Evolutionary conservation across 345 rosid species (phyloP), one percentile per base, ranked within the genome.

Genomic region (Pistacia atlantica): DNA sequence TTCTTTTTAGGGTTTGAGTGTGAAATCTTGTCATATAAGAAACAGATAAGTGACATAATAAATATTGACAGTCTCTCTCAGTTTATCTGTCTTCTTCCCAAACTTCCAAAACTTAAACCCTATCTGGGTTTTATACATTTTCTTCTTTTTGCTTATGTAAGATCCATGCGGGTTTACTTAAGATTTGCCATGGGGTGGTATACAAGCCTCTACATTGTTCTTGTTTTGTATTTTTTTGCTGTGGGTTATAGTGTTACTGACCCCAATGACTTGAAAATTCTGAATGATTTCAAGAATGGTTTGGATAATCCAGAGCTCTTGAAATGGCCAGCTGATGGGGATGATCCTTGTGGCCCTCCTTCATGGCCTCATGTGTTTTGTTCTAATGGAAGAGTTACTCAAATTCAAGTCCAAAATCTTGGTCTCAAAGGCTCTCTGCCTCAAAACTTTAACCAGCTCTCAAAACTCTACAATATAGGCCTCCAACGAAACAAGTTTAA

Each of bases 291-390:
- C 80, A 79, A 80, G 75, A 74, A 82, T 22, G 89, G 87, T 14
- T 70, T 87, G 81, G 81, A 87, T 18, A 87, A 87, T 71, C 87
- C 90, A 18, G 89, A 85, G 85, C 82, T 85, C 42, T 84, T 87
- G 17, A 77, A 75, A 63, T 87, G 90, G 90, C 90, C 90, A 2
- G 78, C 18, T 4, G 61, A 58, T 31, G 85, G 87, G 37, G 74
- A 82, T 56, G 85, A 85, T 72, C 90, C 90, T 0, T 87, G 90
- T 72, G 90, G 90, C 48, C 82, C 87, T 73, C 90, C 90, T 58
- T 49, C 67, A 35, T 87, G 90, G 89, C 85, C 89, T 69, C 82
- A 80, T 35, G 85, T 87, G 31, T 87, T 80, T 74, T 87, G 90
- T 65, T 80, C 87, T 49, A 75, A 81, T 48, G 82, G 75, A 22